Conservation (phyloP, 495 filamentous ascomycete genomes). For the Elasticomyces elasticus region DNA sequence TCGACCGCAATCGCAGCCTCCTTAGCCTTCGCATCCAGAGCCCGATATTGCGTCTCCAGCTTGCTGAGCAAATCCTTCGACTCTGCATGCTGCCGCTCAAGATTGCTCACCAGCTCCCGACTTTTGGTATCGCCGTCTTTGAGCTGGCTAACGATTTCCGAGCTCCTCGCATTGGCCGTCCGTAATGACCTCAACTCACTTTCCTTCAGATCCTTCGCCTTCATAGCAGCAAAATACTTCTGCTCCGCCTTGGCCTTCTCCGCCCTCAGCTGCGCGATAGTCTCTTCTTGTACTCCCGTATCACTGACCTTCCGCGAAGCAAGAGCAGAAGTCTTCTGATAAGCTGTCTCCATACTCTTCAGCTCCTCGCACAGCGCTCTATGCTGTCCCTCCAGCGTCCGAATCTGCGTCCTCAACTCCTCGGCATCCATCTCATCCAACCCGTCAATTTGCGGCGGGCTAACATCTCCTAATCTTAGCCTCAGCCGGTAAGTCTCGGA, state of each 20-base stretch:
- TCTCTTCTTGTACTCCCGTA: conserved; percentile 64
- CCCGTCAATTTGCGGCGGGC: conserved; percentile 36
- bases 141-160: conserved; percentile 82
- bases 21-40: conserved; percentile 55
- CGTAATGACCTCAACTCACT: conserved; percentile 66
- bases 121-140: conserved; percentile 70
- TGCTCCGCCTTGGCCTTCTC: conserved; percentile 96
- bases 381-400: conserved; percentile 65
- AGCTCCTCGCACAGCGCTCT: conserved; percentile 77
- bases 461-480: conserved; percentile 39
- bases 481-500: conserved; percentile 66
- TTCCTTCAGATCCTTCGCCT: conserved; percentile 74
- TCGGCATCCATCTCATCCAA: conserved; percentile 49
- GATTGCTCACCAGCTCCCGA: conserved; percentile 56
- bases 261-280: conserved; percentile 58
- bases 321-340: conserved; percentile 71
- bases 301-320: conserved; percentile 81
- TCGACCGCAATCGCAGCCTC: conserved; percentile 62
- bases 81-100: conserved; percentile 84
- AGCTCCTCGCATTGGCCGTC: conserved; percentile 75
- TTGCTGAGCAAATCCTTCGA: conserved; percentile 61
- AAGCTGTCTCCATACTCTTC: conserved; percentile 73
- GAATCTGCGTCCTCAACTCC: conserved; percentile 62
- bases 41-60: conserved; percentile 56
- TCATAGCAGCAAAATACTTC: conserved; percentile 93